phyloP scores from a whole-genome alignment of 2,329 filamentous ascomycete genomes.

The Trichoderma harzianum region DNA sequence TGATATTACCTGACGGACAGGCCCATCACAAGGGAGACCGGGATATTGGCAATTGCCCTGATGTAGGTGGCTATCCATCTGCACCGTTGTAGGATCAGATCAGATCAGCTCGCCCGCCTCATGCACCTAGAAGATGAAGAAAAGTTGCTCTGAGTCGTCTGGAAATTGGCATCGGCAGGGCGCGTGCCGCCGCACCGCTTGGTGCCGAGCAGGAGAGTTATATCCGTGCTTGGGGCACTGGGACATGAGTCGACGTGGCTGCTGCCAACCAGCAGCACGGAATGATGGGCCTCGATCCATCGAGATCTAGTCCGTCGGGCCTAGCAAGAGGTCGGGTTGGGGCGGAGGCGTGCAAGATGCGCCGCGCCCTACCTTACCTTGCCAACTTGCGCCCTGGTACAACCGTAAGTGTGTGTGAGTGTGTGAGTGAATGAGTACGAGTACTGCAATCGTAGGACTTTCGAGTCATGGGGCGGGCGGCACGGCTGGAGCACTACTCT shows the following conservation, averaged over 20 bases:
- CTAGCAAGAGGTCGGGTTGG: neutral
- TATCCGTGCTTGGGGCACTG: neutral
- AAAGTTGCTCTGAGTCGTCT: neutral
- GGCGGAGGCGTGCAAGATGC: neutral
- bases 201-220: neutral
- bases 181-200: neutral
- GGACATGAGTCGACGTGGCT: neutral
- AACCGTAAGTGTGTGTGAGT: neutral
- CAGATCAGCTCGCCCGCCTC: constrained; percentile 1
- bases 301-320: neutral
- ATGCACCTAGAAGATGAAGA: neutral
- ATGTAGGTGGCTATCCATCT: constrained; percentile 9
- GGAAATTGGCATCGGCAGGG: neutral
- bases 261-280: neutral
- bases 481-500: neutral
- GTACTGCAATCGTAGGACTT: neutral
- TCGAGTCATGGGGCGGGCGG: neutral
- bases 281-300: neutral
- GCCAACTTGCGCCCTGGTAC: neutral
- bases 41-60: neutral
- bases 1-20: constrained; percentile 6
- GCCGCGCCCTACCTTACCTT: neutral
- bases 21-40: neutral
- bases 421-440: neutral
- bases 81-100: constrained; percentile 7